phyloP scores from a whole-genome alignment of 1,139 yeast genomes.

The Hyphopichia buzzinii region DNA sequence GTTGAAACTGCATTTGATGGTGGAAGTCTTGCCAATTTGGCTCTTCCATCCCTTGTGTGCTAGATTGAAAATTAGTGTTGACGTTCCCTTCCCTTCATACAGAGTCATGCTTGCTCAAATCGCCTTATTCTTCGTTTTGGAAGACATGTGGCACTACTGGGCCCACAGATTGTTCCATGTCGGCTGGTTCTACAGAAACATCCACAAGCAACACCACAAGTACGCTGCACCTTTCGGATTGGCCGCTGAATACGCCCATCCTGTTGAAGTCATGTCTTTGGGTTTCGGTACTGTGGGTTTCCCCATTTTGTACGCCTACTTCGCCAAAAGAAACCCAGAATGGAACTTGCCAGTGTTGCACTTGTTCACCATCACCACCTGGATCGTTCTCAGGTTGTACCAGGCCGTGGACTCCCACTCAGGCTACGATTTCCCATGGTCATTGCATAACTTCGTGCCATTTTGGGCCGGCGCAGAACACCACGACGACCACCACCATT shows the following conservation, averaged over 20 bases:
- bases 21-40: constrained; percentile 95
- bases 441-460: constrained; percentile 84
- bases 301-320: constrained; percentile 61
- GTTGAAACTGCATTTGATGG: constrained; percentile 77
- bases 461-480: constrained; percentile 99
- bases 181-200: constrained; percentile 82
- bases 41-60: constrained; percentile 89
- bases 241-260: constrained; percentile 97
- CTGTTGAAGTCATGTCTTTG: constrained; percentile 82
- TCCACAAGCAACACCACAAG: constrained; percentile 94
- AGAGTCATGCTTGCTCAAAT: constrained; percentile 62
- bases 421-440: constrained; percentile 97
- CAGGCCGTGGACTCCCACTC: constrained; percentile 98
- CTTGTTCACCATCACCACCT: constrained; percentile 74
- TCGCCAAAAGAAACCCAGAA: constrained; percentile 22
- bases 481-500: constrained; percentile 95
- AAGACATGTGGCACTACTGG: constrained; percentile 97
- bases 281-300: constrained; percentile 95
- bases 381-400: constrained; percentile 86
- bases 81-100: constrained; percentile 79
- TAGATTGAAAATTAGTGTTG: constrained; percentile 66
- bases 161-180: constrained; percentile 85
- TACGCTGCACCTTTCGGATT: constrained; percentile 97
- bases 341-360: constrained; percentile 72
- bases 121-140: constrained; percentile 72